Evolutionary conservation across 768 basidiomycete species (phyloP), one percentile per base, ranked within the genome.

Genomic region (Boletus reticulatus): DNA sequence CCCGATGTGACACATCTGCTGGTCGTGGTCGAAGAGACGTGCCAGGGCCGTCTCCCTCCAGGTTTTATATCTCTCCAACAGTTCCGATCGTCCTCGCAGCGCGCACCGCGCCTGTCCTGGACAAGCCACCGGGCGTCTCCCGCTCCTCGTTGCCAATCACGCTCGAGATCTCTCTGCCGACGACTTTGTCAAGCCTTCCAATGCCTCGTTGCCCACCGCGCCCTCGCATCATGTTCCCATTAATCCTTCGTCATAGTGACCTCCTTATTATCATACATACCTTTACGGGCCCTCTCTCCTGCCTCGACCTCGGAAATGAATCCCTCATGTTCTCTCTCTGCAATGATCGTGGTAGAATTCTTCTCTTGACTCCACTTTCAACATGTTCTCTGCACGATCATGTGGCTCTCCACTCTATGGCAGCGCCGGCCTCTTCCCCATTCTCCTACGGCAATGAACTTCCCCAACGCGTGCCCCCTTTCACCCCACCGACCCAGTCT

Each of bases 1-100:
- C 56, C 65, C 64, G 70, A 65, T 68, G 66, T 67, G 68, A 73
- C 66, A 62, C 70, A 72, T 73, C 69, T 66, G 70, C 67, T 65
- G 43, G 63, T 61, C 58, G 66, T 67, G 66, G 68, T 67, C 56
- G 53, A 54, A 60, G 50, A 57, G 71, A 67, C 57, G 71, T 71
- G 67, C 67, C 63, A 59, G 62, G 59, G 60, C 62, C 63, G 60
- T 59, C 54, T 62, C 42, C 16, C 52, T 53, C 19, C 53, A 60
- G 62, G 70, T 62, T 71, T 72, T 71, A 73, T 71, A 71, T 60
- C 63, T 48, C 51, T 47, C 47, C 36, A 44, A 44, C 42, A 50
- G 57, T 44, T 41, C 19, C 50, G 61, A 62, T 65, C 64, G 52
- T 53, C 9, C 39, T 60, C 61, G 53, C 48, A 49, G 55, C 60